phyloP scores from a whole-genome alignment of 768 basidiomycete species.

The Clitopilus hobsonii region DNA sequence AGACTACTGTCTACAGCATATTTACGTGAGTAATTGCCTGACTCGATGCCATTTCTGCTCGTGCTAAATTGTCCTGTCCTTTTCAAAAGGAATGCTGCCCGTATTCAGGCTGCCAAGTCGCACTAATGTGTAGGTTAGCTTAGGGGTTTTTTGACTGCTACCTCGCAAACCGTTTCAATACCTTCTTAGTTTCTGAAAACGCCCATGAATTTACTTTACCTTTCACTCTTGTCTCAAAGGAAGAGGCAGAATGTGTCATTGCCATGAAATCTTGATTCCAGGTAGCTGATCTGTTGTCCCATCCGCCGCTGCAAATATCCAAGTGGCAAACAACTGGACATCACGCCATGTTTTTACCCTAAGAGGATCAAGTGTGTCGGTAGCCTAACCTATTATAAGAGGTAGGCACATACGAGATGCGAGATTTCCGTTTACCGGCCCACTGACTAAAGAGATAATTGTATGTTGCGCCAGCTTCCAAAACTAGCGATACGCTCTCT shows the following conservation, averaged over 20 bases:
- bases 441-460: conserved; percentile 39
- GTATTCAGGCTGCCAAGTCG: conserved; percentile 25
- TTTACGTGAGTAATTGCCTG: conserved; percentile 34
- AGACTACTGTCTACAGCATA: conserved; percentile 45
- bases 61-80: neutral
- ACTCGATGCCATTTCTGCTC: neutral
- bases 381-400: neutral
- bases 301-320: neutral
- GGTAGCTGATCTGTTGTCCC: neutral
- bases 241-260: neutral
- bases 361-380: neutral
- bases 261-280: neutral
- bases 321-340: conserved; percentile 1
- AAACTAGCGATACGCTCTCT: conserved; percentile 41
- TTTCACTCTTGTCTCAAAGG: neutral
- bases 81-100: neutral
- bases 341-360: conserved; percentile 1
- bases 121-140: conserved; percentile 9
- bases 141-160: neutral
- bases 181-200: neutral
- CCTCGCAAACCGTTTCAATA: neutral
- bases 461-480: conserved; percentile 44
- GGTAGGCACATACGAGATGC: conserved; percentile 37
- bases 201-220: neutral
- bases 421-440: conserved; percentile 25